phyloP scores from a whole-genome alignment of 2,329 filamentous ascomycete species.

The Paecilomyces formosus region DNA sequence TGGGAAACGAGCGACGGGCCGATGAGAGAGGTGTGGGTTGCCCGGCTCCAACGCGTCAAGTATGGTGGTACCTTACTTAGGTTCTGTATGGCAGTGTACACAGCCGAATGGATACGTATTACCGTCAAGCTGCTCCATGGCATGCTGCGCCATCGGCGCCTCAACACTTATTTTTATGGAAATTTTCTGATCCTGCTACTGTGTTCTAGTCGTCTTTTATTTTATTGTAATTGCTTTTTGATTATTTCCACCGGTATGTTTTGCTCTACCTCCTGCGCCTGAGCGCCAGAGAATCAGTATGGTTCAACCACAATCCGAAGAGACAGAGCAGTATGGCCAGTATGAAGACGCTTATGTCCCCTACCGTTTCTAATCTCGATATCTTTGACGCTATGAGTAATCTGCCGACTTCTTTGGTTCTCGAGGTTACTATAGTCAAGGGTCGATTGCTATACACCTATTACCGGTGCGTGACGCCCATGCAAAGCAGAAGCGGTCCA shows the following conservation, averaged over 20 bases:
- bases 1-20: not conserved
- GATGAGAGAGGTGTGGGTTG: not conserved
- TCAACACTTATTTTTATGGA: not conserved
- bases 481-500: not conserved
- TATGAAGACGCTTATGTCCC: not conserved
- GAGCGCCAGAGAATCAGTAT: not conserved
- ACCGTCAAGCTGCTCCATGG: not conserved
- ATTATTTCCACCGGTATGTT: not conserved
- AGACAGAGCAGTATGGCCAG: not conserved
- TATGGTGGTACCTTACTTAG: not conserved
- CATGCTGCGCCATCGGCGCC: not conserved
- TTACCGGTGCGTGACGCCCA: not conserved
- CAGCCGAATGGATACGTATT: not conserved
- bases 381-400: not conserved
- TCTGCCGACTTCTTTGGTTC: not conserved
- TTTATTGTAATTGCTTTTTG: not conserved
- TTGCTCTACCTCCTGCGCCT: not conserved
- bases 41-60: not conserved
- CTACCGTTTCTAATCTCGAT: not conserved
- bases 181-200: no score
- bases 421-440: not conserved
- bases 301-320: not conserved
- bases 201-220: slow-evolving; percentile 1
- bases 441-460: not conserved
- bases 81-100: not conserved